Base-by-base conservation (phyloP, 495 filamentous ascomycete species). In the Talaromyces ruber region DNA sequence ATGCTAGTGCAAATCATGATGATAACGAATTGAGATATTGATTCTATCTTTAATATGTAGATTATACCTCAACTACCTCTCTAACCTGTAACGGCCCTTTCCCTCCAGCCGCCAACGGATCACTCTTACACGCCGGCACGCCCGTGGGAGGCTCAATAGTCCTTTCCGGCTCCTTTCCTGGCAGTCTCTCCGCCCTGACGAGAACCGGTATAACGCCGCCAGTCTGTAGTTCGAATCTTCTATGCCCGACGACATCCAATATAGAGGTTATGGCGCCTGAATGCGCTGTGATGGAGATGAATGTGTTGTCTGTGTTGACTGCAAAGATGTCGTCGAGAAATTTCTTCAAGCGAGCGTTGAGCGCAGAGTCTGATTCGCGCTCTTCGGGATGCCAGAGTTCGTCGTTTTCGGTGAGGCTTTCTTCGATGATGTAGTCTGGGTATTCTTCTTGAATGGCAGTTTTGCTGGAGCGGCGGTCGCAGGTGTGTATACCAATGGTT, bases 401-500 rank as follows among this genome's bases (percentile, higher is more conserved):
- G 68, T 93, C 89, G 3, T 76, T 64, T 58, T 90, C 87, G 0
- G 78, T 64, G 64, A 96, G 89, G 0, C 82, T 82, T 0, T 70
- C 59, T 67, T 93, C 91, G 64, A 93, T 82, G 1, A 22, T 69
- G 68, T 83, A 92, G 11, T 58, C 61, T 0, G 89, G 89, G 64
- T 84, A 91, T 45, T 74, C 76, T 11, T 69, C 61, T 1, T 66
- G 65, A 58, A 95, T 92, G 59, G 70, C 79, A 6, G 82, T 75
- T 64, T 82, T 83, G 25, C 67, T 76, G 39, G 83, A 82, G 0
- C 92, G 82, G 4, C 82, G 81, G 71, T 96, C 92, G 74, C 92
- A 96, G 7, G 91, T 94, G 69, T 95, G 91, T 30, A 85, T 76
- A 21, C 87, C 84, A 61, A 93, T 81, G 1, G 84, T 82, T 71